Conservation (phyloP, 2,329 filamentous ascomycete genomes). For the Aureobasidium sp. region DNA sequence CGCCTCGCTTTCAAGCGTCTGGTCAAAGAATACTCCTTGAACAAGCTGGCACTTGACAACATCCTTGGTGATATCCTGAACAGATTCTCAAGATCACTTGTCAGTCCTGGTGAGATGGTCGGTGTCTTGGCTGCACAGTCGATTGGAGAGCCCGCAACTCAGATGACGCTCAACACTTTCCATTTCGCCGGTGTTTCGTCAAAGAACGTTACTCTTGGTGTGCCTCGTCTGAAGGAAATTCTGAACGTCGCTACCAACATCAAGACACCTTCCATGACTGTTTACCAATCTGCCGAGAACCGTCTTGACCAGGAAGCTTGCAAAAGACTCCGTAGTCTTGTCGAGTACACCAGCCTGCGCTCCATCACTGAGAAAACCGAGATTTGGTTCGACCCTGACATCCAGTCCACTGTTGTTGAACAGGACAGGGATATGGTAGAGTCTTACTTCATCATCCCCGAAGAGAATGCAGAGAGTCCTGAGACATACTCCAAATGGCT, state of each 20-base stretch:
- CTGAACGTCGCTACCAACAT: slow-evolving; percentile 95
- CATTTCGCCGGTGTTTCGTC: slow-evolving; percentile 99
- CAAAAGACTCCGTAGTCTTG: slow-evolving; percentile 75
- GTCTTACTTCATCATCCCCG: slow-evolving; percentile 90
- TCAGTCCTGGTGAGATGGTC: slow-evolving; percentile 96
- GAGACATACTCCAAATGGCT: slow-evolving; percentile 83
- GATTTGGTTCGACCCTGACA: slow-evolving; percentile 94
- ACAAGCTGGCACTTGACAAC: slow-evolving; percentile 86
- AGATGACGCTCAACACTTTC: slow-evolving; percentile 99
- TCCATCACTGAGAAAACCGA: slow-evolving; percentile 88
- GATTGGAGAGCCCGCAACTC: slow-evolving; percentile 95
- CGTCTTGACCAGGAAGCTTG: slow-evolving; percentile 65
- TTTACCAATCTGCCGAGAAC: slow-evolving; percentile 63
- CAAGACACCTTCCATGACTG: slow-evolving; percentile 95
- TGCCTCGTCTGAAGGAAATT: slow-evolving; percentile 98
- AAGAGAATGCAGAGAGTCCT: slow-evolving; percentile 60
- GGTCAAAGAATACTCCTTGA: slow-evolving; percentile 75
- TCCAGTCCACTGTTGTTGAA: slow-evolving; percentile 74
- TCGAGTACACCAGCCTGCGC: slow-evolving; percentile 90
- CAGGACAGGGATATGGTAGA: slow-evolving; percentile 91
- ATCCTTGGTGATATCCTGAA: slow-evolving; percentile 85
- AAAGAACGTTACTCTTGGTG: slow-evolving; percentile 98
- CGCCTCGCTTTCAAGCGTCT: slow-evolving; percentile 88
- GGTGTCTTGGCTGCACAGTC: slow-evolving; percentile 96
- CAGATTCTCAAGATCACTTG: slow-evolving; percentile 75